Percentiles rank a stretch among this genome's conserved stretches.
Evolutionary conservation across 768 basidiomycete species (phyloP).

Genomic region (Pisolithus orientalis): DNA sequence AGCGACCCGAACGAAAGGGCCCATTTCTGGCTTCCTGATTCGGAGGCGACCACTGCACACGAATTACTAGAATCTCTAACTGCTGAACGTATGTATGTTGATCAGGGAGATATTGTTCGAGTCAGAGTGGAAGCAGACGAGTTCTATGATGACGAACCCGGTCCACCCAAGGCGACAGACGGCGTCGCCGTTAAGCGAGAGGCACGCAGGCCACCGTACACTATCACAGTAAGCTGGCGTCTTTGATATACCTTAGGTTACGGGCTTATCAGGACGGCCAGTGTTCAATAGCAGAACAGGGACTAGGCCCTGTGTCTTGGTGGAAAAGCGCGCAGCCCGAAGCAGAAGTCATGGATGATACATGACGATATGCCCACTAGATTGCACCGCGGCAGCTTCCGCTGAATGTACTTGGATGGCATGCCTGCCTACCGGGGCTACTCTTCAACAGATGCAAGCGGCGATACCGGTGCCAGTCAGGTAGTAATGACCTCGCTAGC

Average conservation of each 20-base stretch:
- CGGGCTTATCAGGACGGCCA: conserved; percentile 18
- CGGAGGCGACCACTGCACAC: conserved; percentile 42
- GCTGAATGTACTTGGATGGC: too few relatives aligned
- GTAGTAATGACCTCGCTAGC: too few relatives aligned
- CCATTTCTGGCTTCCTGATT: conserved; percentile 76
- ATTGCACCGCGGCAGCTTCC: too few relatives aligned
- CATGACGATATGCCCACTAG: conserved; percentile 12
- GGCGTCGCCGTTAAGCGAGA: conserved; percentile 55
- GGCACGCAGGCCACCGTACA: conserved; percentile 54
- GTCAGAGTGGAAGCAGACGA: conserved; percentile 77
- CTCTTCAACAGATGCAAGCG: too few relatives aligned
- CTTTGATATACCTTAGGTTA: not conserved
- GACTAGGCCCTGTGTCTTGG: conserved; percentile 71
- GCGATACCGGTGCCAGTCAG: too few relatives aligned
- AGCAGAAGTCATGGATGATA: conserved; percentile 37
- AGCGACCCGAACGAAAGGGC: conserved; percentile 81
- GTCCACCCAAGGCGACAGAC: conserved; percentile 69
- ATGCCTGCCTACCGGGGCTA: too few relatives aligned
- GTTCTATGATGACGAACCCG: conserved; percentile 82
- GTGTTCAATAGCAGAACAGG: conserved; percentile 82
- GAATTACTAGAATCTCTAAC: conserved; percentile 67
- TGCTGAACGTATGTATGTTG: conserved; percentile 72
- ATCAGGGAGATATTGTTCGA: conserved; percentile 68
- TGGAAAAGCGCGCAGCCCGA: conserved; percentile 52
- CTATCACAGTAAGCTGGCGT: conserved; percentile 50